Evolutionary conservation across 2,329 filamentous ascomycete species (phyloP).

Genomic region (Fusarium liriodendri): DNA sequence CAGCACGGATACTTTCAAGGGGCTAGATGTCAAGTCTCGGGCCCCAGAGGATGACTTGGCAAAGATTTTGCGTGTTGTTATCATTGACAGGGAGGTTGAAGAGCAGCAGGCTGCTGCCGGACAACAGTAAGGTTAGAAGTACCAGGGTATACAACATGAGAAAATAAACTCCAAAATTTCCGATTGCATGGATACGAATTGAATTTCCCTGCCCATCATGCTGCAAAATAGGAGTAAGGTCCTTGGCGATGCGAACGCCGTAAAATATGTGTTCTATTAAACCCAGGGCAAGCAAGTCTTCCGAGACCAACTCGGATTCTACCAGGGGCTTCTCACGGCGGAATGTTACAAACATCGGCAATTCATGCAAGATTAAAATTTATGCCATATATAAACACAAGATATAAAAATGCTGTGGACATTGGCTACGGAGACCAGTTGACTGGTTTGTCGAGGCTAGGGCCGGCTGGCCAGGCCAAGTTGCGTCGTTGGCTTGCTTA

Average conservation of each 20-base stretch:
- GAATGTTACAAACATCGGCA: background rate
- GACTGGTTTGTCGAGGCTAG: background rate
- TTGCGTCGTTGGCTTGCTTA: background rate
- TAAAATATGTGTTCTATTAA: background rate
- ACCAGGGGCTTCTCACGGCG: background rate
- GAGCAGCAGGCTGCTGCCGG: constrained; percentile 1
- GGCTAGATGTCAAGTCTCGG: constrained; percentile 12
- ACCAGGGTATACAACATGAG: too few relatives aligned
- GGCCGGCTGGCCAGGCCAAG: background rate
- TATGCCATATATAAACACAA: background rate
- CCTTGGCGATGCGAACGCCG: fast-evolving
- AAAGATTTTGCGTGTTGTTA: constrained; percentile 18
- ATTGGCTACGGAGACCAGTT: too few relatives aligned
- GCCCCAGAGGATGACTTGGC: constrained; percentile 14
- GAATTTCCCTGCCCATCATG: fast-evolving
- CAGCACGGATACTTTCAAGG: constrained; percentile 18
- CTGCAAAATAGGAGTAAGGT: fast-evolving
- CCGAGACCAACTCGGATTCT: background rate
- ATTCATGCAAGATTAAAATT: background rate
- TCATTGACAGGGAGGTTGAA: constrained; percentile 29
- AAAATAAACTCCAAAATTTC: too few relatives aligned
- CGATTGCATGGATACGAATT: too few relatives aligned
- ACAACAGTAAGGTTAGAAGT: background rate
- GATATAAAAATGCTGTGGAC: too few relatives aligned
- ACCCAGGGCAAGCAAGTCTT: background rate